Evolutionary conservation across 805 yeast genomes (phyloP), one percentile per base, ranked within the genome.

Genomic region (Blastobotrys mokoenaii): DNA sequence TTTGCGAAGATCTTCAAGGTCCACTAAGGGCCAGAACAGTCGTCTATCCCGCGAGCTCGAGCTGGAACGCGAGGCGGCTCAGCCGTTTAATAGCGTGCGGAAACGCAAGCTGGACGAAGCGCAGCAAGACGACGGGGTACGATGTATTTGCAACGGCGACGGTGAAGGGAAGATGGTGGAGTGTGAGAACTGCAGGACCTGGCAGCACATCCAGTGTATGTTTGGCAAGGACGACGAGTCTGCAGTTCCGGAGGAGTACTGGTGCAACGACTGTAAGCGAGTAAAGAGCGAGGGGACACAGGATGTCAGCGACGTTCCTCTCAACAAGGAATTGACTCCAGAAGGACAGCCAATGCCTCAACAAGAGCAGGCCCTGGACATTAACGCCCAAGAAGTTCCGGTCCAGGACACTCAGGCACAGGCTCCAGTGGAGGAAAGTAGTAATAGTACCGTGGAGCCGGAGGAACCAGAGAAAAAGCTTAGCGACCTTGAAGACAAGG

Each of bases 201-300:
- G 87, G 87, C 89, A 82, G 60, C 89, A 82, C 57, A 72, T 78
- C 12, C 63, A 56, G 46, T 82, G 89, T 57, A 71, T 79, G 70
- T 71, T 79, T 38, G 77, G 71, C 38, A 58, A 65, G 7, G 61
- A 65, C 15, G 64, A 61, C 46, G 63, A 57, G 42, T 60, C 58
- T 34, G 63, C 62, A 38, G 68, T 79, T 3, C 84, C 85, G 0
- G 69, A 75, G 12, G 54, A 65, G 22, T 81, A 82, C 59, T 44
- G 16, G 27, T 37, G 40, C 20, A 22, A 8, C 27, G 27, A 22
- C 8, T 32, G 14, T 32, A 25, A 22, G 27, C 27, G 27, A 22
- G 25, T 8, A 5, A 18, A 18, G 20, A 18, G 14, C n/a, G 39
- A 36, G 9, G 39, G 39, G n/a, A 8, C 27, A 5, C 27, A 22